A percentile compares a stretch with the other conserved stretches of the same genome.
These are phyloP conservation scores for Cucurbitaria berberidis DNA, from an alignment of 2,329 filamentous ascomycete genomes.

Conservation along the genomic window DNA sequence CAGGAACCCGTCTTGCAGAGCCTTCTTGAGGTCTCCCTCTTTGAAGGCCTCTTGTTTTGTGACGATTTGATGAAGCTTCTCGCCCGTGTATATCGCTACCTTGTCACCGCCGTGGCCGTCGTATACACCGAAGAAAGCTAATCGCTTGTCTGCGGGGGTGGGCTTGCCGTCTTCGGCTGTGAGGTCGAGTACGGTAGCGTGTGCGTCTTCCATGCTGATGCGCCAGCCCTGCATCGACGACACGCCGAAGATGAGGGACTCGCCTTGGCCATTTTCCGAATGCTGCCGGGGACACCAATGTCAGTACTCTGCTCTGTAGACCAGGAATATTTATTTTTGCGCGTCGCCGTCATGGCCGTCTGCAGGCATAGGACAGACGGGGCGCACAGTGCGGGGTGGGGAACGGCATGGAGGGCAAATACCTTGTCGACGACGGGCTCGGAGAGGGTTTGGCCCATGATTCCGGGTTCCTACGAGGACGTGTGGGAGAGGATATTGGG, in stretches of 20 bases:
- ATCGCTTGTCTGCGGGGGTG: slow-evolving; percentile 70
- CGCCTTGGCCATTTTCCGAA: slow-evolving; percentile 90
- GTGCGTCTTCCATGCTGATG: slow-evolving; percentile 99
- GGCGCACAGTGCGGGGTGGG: slow-evolving; percentile 39
- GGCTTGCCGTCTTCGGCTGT: slow-evolving; percentile 60
- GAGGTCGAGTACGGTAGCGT: slow-evolving; percentile 87
- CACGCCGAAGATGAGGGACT: slow-evolving; percentile 88
- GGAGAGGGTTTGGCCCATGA: slow-evolving; percentile 98
- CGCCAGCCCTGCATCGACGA: slow-evolving; percentile 99
- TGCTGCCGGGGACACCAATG: slow-evolving; percentile 60
- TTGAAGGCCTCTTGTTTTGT: slow-evolving; percentile 94
- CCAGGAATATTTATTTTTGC: background rate
- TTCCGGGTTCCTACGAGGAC: slow-evolving; percentile 42
- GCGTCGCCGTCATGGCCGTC: slow-evolving; percentile 7
- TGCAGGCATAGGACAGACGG: slow-evolving; percentile 10
- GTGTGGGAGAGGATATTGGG: slow-evolving; percentile 26
- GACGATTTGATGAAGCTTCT: slow-evolving; percentile 92
- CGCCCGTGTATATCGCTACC: slow-evolving; percentile 89
- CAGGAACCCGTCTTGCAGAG: slow-evolving; percentile 94
- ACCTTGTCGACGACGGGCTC: slow-evolving; percentile 99
- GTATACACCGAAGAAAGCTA: slow-evolving; percentile 97
- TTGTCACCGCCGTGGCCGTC: slow-evolving; percentile 98
- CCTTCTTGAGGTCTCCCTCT: slow-evolving; percentile 89
- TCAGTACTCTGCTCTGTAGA: slow-evolving; percentile 8
- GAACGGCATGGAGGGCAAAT: slow-evolving; percentile 49